Base-by-base conservation (phyloP, 2,329 filamentous ascomycete species). In the Rosellinia necatrix region DNA sequence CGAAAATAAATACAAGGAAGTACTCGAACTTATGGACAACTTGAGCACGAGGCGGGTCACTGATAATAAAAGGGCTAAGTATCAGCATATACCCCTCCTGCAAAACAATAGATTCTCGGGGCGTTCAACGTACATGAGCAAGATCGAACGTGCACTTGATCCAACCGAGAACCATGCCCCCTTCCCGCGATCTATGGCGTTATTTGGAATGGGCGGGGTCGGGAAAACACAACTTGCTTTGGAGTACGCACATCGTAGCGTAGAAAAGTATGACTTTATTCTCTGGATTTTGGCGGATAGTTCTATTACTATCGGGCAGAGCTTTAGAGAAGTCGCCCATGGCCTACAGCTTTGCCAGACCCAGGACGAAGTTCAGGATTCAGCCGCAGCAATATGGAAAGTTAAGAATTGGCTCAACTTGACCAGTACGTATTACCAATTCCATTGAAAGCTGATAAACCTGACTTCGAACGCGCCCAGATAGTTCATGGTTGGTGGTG, bases 171-270 rank as follows among this genome's bases (percentile, higher is more conserved):
- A n/a, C n/a, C 32, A 27, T 15, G 25, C 15, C 12, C 32, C 25
- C 2, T 32, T 12, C 34, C 42, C 29, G 50, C 41, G 65, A 49
- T 69, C 68, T 1, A 58, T 70, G 9, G 68, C 68, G 3, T 59
- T 72, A 24, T 63, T 68, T 46, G 70, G 69, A 1, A 63, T 71
- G 44, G 66, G 67, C 12, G 70, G 70, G 3, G 65, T 70, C 17
- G 66, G 70, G 2, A 72, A 72, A 51, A 69, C 70, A 3, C 64
- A 69, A 51, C 49, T 71, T 34, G 67, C 69, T 7, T 51, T 66
- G 7, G 59, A 69, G 34, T 72, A 67, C 43, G 67, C 64, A 12
- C 63, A 66, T 44, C 51, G 46, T 15, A 63, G 55, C 41, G 24
- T 49, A 30, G 50, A 64, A 13, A 53, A 43, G 15, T 70, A 21